phyloP scores from a whole-genome alignment of 441 rosid genomes.

The Pelargonium australe region DNA sequence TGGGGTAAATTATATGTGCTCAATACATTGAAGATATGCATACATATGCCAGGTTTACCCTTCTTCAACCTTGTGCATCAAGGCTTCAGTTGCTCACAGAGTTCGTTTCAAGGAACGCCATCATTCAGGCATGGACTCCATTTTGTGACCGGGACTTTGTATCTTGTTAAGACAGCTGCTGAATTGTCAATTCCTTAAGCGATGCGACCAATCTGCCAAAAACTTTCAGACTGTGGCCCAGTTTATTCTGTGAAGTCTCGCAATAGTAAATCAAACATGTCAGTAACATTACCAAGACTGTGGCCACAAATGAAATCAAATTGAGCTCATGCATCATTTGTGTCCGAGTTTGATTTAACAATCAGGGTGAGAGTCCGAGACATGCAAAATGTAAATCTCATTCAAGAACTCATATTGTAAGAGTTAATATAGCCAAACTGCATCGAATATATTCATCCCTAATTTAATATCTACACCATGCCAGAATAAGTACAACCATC shows the following conservation, averaged over 20 bases:
- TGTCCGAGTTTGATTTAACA: not conserved
- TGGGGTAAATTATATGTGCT: not conserved
- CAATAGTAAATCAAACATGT: not conserved
- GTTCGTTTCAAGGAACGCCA: not conserved
- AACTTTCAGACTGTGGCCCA: conserved; percentile 66
- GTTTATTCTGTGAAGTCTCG: conserved; percentile 51
- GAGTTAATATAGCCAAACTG: no score
- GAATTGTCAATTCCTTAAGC: conserved; percentile 67
- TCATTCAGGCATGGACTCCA: no score
- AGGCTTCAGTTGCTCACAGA: not conserved
- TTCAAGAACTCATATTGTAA: no score
- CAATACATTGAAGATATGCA: not conserved
- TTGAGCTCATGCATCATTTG: not conserved
- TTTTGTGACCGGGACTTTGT: no score
- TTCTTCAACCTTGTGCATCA: no score
- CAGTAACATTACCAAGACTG: not conserved
- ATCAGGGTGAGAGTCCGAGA: not conserved
- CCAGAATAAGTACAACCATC: not conserved
- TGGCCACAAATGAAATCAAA: not conserved
- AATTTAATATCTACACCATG: no score
- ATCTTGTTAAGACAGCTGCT: conserved; percentile 32
- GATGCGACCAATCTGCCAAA: conserved; percentile 67
- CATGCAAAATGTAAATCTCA: not conserved
- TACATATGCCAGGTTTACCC: not conserved
- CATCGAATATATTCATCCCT: no score